Evolutionary conservation across 441 rosid genomes (phyloP), one percentile per base, ranked within the genome.

Genomic region (Monsonia emarginata): DNA sequence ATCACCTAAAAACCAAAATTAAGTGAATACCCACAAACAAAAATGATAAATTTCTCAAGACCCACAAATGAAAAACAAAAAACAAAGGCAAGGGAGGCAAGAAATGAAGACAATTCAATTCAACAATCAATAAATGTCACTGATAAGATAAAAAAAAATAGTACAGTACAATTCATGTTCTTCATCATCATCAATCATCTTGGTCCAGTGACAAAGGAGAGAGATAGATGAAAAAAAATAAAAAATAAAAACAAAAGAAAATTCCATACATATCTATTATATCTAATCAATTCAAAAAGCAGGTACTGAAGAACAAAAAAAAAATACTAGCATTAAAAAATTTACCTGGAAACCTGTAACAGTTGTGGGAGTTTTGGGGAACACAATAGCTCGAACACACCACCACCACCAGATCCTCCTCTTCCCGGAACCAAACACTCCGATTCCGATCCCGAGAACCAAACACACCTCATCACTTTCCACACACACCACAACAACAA

Each of bases 311-410:
- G 70, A 40, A 28, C 28, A 73, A 21, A 66, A 72, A 18, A 64
- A 65, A 72, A 66, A 65, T 74, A 74, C 30, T 44, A 65, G 32
- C 59, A 74, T 67, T 71, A 61, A 73, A 80, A 76, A 78, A 65
- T 9, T 3, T 77, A 87, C 97, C 91, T 81, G 82, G 77, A 83
- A 82, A 75, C 79, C 76, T 72, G 82, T 44, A 79, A 66, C 32
- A 44, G 72, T 61, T 81, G 89, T 82, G 82, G 84, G 85, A 38
- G 73, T 61, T 81, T 88, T 81, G 82, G 84, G 85, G 81, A 85
- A 78, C 85, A 81, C 67, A 73, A 75, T 76, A 76, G 76, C 80
- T 82, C 73, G 82, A 80, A 73, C 68, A 76, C 81, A 76, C 68
- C 76, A 73, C 78, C 81, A 76, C 68, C 76, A 73, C 78, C 61